Evolutionary conservation across 2,329 filamentous ascomycete genomes (phyloP), one percentile per base, ranked within the genome.

Genomic region (Didymella arachidicola): DNA sequence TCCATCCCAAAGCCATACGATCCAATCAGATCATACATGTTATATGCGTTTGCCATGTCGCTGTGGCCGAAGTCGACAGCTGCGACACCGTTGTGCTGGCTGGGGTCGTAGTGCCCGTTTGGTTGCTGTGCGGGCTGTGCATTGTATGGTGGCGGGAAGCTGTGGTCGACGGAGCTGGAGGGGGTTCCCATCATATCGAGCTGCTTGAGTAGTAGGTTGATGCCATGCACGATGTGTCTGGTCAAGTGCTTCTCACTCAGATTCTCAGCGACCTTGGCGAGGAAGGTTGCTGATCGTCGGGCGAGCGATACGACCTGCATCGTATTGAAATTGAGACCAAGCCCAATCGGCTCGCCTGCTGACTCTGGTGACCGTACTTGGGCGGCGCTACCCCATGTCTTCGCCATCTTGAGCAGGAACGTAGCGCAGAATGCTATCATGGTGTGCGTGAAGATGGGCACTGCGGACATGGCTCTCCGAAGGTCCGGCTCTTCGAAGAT

Each of bases 401-500:
- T 78, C 2, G 80, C 79, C 14, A 83, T 76, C 59, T 83, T 82
- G 18, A 82, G 76, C 1, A 84, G 72, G 53, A 84, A 84, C 60
- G 82, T 81, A 57, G 80, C 82, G 10, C 81, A 80, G 58, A 84
- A 84, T 0, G 80, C 81, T 0, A 81, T 82, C 82, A 84, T 84
- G 48, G 81, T 81, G 60, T 82, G 80, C 25, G 82, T 78, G 52
- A 83, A 84, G 1, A 81, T 79, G 1, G 82, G 82, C 61, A 84
- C 80, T 2, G 81, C 79, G 57, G 59, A 72, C 22, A 79, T 71
- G 10, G 78, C 79, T 26, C 72, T 72, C 3, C 78, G 74, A 1
- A 83, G 73, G 30, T 81, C 79, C 0, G 78, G 72, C 36, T 83
- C 80, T 2, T 77, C 78, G 27, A 81, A 75, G 18, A 83, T 78